These are phyloP conservation scores for Hanseniaspora clermontiae DNA, from an alignment of 805 yeast genomes.

Conservation along the genomic window DNA sequence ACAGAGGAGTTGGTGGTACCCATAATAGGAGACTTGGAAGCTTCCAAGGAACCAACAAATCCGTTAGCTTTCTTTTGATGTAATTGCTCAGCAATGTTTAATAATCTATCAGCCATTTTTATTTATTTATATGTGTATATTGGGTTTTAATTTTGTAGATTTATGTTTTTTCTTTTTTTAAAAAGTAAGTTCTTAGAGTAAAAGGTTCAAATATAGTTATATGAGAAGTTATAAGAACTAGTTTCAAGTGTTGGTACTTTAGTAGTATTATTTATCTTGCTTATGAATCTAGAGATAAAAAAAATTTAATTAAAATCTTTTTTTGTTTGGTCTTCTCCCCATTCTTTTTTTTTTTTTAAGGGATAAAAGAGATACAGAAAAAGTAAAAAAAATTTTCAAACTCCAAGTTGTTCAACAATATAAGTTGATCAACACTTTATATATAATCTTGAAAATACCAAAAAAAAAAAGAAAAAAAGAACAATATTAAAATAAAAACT, in stretches of 20 bases:
- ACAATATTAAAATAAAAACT: too few relatives aligned
- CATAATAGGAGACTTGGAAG: constrained; percentile 5
- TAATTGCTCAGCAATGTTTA: constrained; percentile 6
- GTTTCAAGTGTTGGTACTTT: too few relatives aligned
- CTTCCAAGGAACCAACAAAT: constrained; percentile 5
- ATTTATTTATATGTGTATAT: neutral
- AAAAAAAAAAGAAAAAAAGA: too few relatives aligned
- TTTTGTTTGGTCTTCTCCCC: neutral
- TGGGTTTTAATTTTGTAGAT: neutral
- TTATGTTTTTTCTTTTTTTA: neutral
- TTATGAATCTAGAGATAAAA: neutral
- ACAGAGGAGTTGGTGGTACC: constrained; percentile 13
- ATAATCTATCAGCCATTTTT: constrained; percentile 13
- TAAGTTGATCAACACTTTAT: neutral
- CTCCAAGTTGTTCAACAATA: neutral
- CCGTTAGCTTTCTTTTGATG: neutral
- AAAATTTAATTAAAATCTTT: neutral
- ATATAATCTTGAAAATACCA: neutral
- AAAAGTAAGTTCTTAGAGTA: too few relatives aligned
- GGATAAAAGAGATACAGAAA: neutral
- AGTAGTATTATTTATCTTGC: too few relatives aligned
- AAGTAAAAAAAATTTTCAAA: neutral
- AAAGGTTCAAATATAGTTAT: too few relatives aligned
- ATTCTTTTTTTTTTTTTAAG: neutral
- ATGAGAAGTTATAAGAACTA: too few relatives aligned